Base-by-base conservation (phyloP, 257 asterid species). In the Hygrophila difformis region DNA sequence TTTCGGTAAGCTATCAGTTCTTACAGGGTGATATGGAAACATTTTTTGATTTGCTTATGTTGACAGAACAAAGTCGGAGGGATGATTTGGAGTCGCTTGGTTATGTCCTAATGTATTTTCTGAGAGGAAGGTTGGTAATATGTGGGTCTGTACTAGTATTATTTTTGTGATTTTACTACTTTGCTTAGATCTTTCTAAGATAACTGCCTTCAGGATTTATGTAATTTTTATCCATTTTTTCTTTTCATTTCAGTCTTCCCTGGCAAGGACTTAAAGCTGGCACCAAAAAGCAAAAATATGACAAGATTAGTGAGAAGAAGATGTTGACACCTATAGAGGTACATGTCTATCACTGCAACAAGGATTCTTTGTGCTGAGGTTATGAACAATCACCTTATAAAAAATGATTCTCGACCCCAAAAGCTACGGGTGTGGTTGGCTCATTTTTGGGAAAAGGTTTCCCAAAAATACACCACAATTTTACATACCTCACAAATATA, bases 211-310 rank as follows among this genome's bases (percentile, higher is more conserved):
- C 20, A 38, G 18, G 6, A 17, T 46, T 34, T 10, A 18, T 1
- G 16, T 21, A 20, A 49, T 26, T 26, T 9, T 12, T 53, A 13
- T 33, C 26, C 53, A 34, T 24, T 47, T 56, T 59, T 63, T 55
- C 63, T 46, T 51, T 47, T 43, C 56, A 66, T 58, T 38, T 26
- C 73, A 84, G 95, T 68, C 93, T 88, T 63, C 94, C 97, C 8
- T 88, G 95, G 97, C 97, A 84, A 75, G 95, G 95, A 55, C 63
- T 88, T 48, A 81, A 73, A 88, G 95, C 97, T 56, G 94, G 87
- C 60, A 84, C 93, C 56, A 88, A 88, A 76, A 88, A 84, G 75
- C 93, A 88, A 78, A 88, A 88, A 61, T 88, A 88, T 59, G 95
- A 88, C 75, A 88, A 63, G 71, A 88, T 88, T 55, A 88, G 97